These are phyloP conservation scores for Trichoderma sp. DNA, from an alignment of 2,329 filamentous ascomycete genomes.

Conservation along the genomic window DNA sequence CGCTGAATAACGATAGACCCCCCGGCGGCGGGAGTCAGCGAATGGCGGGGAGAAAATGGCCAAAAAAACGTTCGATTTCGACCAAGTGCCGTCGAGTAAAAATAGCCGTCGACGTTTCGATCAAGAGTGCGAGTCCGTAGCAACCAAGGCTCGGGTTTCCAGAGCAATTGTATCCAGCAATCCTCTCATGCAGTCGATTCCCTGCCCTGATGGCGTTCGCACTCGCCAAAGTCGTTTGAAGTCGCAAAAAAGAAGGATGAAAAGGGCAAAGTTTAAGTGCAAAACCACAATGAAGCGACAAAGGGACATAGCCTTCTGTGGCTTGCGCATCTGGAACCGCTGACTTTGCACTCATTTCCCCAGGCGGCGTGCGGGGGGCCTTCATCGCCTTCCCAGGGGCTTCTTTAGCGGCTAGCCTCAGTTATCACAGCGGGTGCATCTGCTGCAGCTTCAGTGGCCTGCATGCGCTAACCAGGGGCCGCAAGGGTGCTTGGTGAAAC, in stretches of 20 bases:
- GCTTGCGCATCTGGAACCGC: neutral
- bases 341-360: neutral
- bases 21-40: neutral
- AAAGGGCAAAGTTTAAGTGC: constrained; percentile 3
- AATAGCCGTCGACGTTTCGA: neutral
- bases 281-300: neutral
- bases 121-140: neutral
- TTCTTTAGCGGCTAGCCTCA: neutral
- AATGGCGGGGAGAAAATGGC: neutral
- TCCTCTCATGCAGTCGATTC: neutral
- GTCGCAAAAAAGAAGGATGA: neutral
- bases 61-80: neutral
- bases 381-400: neutral
- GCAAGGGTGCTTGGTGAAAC: neutral
- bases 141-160: neutral
- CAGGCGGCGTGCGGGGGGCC: neutral
- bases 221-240: neutral
- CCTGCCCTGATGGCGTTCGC: neutral
- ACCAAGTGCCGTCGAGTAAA: neutral
- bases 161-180: neutral
- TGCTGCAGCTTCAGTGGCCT: constrained; percentile 4
- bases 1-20: neutral
- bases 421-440: neutral
- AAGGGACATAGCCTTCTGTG: neutral
- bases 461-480: neutral